Evolutionary conservation across 805 yeast species (phyloP), one percentile per base, ranked within the genome.

Genomic region (Spathaspora girioi): DNA sequence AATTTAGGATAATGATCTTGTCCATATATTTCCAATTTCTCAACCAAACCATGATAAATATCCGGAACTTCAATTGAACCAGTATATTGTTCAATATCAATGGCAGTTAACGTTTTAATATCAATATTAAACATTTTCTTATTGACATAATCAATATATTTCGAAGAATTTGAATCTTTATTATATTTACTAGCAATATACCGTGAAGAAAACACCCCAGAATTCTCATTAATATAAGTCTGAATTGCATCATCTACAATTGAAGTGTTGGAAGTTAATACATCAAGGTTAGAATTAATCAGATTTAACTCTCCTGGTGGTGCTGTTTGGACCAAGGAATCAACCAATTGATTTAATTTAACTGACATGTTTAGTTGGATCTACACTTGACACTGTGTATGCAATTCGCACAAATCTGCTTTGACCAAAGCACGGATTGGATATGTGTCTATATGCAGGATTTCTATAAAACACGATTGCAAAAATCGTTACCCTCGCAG

Each of bases 1-100:
- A 65, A 77, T 4, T 85, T 80, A 1, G 93, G 89, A 63, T 78
- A 93, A 60, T 87, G 89, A 49, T 80, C 83, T 3, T 68, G 63
- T 1, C 86, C 81, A 63, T 92, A 92, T 20, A 54, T 58, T 48
- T 68, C 68, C 44, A 86, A 70, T 26, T 53, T 51, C 11, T 58
- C 53, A 26, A 65, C 70, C 49, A 72, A 63, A 23, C 59, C 56
- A 19, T 69, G 59, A 50, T 56, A 72, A 49, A 63, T 66, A 7
- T 43, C 29, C 1, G 76, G 76, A 50, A 65, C 66, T 7, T 45
- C 52, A 11, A 5, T 8, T 35, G 43, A 70, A 3, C 15, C 17
- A 1, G 59, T 66, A 48, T 64, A 70, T 1, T 67, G 59, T 54
- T 83, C 89, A 32, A 83, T 59, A 56, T 83, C 87, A 43, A 80